phyloP scores from a whole-genome alignment of 148 eudicot genomes.

The Bassia scoparia region DNA sequence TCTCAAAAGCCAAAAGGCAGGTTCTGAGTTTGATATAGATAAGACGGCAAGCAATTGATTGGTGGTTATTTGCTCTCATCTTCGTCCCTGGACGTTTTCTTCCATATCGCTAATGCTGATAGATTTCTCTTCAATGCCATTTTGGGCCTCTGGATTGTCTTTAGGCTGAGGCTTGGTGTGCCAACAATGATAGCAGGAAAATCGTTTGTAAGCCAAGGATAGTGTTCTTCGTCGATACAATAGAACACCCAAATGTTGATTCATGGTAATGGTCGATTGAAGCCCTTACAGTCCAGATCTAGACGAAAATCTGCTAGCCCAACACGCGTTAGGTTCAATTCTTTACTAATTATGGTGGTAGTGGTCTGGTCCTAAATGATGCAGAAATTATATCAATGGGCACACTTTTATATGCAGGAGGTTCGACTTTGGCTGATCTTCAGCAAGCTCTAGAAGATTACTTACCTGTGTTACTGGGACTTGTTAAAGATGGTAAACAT shows the following conservation, averaged over 20 bases:
- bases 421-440: conserved; percentile 88
- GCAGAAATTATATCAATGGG: background rate
- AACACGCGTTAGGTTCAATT: conserved; percentile 62
- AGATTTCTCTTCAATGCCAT: conserved; percentile 57
- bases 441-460: conserved; percentile 93
- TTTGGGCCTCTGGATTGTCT: no score
- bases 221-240: no score
- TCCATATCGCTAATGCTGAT: conserved; percentile 77
- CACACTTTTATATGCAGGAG: conserved; percentile 50
- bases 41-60: conserved; percentile 75
- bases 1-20: conserved; percentile 65
- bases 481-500: conserved; percentile 87
- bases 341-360: background rate
- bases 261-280: conserved; percentile 93
- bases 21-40: conserved; percentile 73
- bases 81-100: conserved; percentile 89
- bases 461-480: conserved; percentile 81
- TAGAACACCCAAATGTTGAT: conserved; percentile 83
- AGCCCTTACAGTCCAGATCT: conserved; percentile 85
- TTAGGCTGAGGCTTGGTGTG: no score
- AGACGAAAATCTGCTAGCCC: conserved; percentile 71
- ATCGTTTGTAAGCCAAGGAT: conserved; percentile 85
- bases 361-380: conserved; percentile 4
- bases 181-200: conserved; percentile 56
- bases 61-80: conserved; percentile 83